Percentiles rank a stretch among this genome's conserved stretches.
phyloP scores from a whole-genome alignment of 768 basidiomycete genomes.

The Boletus huronensis region DNA sequence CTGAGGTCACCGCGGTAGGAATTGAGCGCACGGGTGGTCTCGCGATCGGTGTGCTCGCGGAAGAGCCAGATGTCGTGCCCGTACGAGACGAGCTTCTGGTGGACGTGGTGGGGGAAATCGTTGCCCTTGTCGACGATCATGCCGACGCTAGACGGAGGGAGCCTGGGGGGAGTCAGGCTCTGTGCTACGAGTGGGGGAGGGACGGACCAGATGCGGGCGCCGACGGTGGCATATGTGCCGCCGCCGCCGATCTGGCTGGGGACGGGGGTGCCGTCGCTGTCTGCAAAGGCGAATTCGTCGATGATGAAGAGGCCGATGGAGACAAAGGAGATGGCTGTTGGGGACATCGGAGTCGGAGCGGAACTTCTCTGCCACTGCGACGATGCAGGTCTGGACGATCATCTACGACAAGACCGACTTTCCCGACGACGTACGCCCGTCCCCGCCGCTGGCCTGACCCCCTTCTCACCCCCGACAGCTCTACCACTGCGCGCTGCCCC shows the following conservation, averaged over 20 bases:
- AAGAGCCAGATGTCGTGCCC: slow-evolving; percentile 79
- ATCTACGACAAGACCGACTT: slow-evolving; percentile 35
- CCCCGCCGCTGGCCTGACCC: not conserved
- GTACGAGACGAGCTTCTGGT: slow-evolving; percentile 53
- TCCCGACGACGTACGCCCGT: slow-evolving; percentile 35
- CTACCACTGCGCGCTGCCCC: slow-evolving; percentile 54
- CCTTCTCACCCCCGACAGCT: slow-evolving; percentile 40
- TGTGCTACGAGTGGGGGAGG: not conserved
- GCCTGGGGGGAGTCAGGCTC: slow-evolving; percentile 40
- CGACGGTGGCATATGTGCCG: slow-evolving; percentile 78
- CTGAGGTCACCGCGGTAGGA: slow-evolving; percentile 70
- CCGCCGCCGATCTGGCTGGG: slow-evolving; percentile 76
- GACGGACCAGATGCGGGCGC: slow-evolving; percentile 73
- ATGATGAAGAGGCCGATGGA: slow-evolving; percentile 91
- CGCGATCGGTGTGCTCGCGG: slow-evolving; percentile 49
- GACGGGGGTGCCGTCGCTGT: slow-evolving; percentile 43
- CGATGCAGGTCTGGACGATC: slow-evolving; percentile 44
- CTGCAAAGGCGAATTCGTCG: slow-evolving; percentile 52
- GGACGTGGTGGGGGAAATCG: slow-evolving; percentile 66
- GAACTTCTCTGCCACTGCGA: slow-evolving; percentile 14
- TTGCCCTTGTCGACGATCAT: slow-evolving; percentile 83
- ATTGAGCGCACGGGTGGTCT: slow-evolving; percentile 75
- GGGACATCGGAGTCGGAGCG: slow-evolving; percentile 23
- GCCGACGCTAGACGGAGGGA: slow-evolving; percentile 59
- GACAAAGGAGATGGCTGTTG: slow-evolving; percentile 38